Evolutionary conservation across 2,329 filamentous ascomycete species (phyloP).

Genomic region (Alternaria hordeiaustralica): DNA sequence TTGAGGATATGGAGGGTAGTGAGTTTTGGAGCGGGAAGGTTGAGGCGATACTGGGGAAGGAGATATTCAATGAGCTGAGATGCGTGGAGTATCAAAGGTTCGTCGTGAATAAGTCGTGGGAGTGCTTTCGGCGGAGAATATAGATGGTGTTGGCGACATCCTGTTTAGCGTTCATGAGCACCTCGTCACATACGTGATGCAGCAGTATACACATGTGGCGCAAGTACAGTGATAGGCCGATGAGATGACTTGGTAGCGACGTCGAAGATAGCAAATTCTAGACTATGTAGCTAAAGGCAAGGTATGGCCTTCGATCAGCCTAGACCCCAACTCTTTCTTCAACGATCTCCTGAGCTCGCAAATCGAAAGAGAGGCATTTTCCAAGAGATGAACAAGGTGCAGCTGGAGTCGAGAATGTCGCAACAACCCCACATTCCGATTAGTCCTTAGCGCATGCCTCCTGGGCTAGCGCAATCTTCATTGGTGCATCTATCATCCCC

Average conservation of each 20-base stretch:
- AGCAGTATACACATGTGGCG: not conserved
- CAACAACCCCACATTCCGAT: not conserved
- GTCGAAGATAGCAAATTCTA: not conserved
- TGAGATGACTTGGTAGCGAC: not conserved
- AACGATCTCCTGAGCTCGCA: not conserved
- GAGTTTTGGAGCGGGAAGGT: not conserved
- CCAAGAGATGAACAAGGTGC: constrained; percentile 15
- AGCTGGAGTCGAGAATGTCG: not conserved
- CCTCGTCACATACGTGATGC: not conserved
- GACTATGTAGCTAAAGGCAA: not conserved
- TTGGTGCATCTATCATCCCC: not conserved
- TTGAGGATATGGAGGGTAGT: not conserved
- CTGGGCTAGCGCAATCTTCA: not conserved
- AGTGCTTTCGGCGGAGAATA: not conserved
- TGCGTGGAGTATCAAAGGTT: not conserved
- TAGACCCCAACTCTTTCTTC: not conserved
- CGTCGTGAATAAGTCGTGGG: not conserved
- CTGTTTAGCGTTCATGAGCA: not conserved
- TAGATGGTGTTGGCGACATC: not conserved
- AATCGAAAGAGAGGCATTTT: not conserved
- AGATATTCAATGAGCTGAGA: not conserved
- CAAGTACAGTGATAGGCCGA: not conserved
- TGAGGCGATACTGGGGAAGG: not conserved
- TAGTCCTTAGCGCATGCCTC: constrained; percentile 3
- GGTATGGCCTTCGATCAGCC: not conserved